Base-by-base conservation (phyloP, 2,329 filamentous ascomycete genomes). In the Cephalotrichum gorgonifer region DNA sequence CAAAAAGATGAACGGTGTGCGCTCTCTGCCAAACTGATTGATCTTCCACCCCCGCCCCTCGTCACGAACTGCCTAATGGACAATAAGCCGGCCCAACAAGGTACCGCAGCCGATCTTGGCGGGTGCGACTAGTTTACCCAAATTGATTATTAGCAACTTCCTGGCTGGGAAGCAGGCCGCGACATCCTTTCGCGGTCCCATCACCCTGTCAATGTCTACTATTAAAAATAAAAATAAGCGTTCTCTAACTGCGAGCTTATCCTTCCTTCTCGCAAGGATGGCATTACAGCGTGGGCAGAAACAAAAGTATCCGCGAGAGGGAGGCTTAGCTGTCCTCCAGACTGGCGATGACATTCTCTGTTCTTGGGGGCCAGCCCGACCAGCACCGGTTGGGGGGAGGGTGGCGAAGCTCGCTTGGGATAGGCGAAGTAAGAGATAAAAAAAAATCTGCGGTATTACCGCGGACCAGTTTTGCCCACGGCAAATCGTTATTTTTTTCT, bases 61-160 rank as follows among this genome's bases (percentile, higher is more conserved):
- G n/a, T n/a, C n/a, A n/a, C n/a, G n/a, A n/a, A n/a, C n/a, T n/a
- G n/a, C n/a, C n/a, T n/a, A n/a, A n/a, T n/a, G n/a, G n/a, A n/a
- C n/a, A n/a, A n/a, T n/a, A n/a, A n/a, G n/a, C n/a, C n/a, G n/a
- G n/a, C n/a, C n/a, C n/a, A n/a, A n/a, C n/a, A n/a, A n/a, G n/a
- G n/a, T n/a, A n/a, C n/a, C n/a, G n/a, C n/a, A n/a, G n/a, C n/a
- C n/a, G n/a, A n/a, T n/a, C n/a, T n/a, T n/a, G n/a, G n/a, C n/a
- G n/a, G n/a, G n/a, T n/a, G 38, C 20, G 38, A 20, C 47, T 48
- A 14, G n/a, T 48, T 48, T 48, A 43, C 35, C 47, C 47, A 48
- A 48, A 48, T 43, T 48, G 47, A 25, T 43, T 41, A n/a, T n/a
- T n/a, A n/a, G n/a, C n/a, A n/a, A n/a, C n/a, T 39, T 33, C 38